Percentiles rank a stretch among this genome's conserved stretches.
Evolutionary conservation across 768 basidiomycete species (phyloP).

Genomic region (Mycena floridula): DNA sequence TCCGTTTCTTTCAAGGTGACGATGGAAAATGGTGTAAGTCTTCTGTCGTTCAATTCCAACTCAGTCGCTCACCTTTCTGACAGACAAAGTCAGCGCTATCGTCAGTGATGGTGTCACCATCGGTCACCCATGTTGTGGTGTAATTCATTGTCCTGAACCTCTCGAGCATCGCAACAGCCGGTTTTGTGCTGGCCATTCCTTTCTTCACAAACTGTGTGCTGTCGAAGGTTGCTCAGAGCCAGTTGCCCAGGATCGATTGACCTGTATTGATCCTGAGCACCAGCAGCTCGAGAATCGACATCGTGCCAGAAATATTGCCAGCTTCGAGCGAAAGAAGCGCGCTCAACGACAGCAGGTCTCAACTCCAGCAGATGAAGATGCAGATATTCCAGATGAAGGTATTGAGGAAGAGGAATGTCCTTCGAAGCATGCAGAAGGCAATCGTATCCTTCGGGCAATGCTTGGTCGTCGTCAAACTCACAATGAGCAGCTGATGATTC

Average conservation of each 20-base stretch:
- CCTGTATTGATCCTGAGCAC: conserved; percentile 5
- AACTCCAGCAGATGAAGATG: background rate
- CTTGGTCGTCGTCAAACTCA: conserved; percentile 14
- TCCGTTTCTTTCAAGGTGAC: conserved; percentile 9
- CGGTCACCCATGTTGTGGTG: conserved; percentile 12
- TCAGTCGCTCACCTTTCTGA: too few species aligned
- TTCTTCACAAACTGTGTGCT: conserved; percentile 3
- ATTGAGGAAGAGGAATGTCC: background rate
- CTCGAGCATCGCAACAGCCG: conserved; percentile 7
- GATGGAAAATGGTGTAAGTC: conserved; percentile 13
- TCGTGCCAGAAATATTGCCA: background rate
- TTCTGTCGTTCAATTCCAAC: conserved; percentile 9
- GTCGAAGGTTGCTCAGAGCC: conserved; percentile 3
- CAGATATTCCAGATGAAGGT: background rate
- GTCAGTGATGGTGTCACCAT: conserved; percentile 18
- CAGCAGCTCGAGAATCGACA: conserved; percentile 8
- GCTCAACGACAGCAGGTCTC: background rate
- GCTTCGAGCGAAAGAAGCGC: conserved; percentile 4
- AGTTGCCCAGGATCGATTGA: background rate
- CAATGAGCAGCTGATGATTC: conserved; percentile 17
- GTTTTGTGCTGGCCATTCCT: conserved; percentile 9
- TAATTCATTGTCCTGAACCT: conserved; percentile 4
- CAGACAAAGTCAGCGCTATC: too few species aligned
- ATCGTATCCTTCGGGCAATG: conserved; percentile 8
- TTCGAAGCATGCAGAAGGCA: background rate